Base-by-base conservation (phyloP, 2,329 filamentous ascomycete genomes). In the Xylariomycetidae sp. region DNA sequence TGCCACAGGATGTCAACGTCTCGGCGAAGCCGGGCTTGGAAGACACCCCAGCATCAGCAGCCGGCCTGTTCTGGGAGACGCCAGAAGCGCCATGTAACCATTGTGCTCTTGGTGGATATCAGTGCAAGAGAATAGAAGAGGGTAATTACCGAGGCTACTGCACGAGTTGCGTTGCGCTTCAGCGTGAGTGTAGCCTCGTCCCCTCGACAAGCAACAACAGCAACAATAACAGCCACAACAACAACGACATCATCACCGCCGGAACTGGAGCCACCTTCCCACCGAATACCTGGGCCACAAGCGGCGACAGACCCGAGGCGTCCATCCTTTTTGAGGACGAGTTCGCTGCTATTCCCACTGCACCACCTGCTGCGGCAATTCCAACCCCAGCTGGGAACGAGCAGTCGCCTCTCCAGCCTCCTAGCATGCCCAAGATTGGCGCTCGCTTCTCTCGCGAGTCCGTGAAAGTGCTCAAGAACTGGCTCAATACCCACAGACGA, bases 381-480 rank as follows among this genome's bases (percentile, higher is more conserved):
- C 32, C 38, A 26, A 34, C 29, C 19, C 31, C 28, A 16, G 31
- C 37, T 4, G 32, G 46, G 22, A 44, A 46, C 16, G 57, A 57
- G 24, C 49, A 50, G 4, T 48, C 46, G 2, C 46, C 53, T 26
- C 38, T 38, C 23, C 47, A 46, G n/a, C 43, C 48, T 14, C 51
- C 44, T 26, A 38, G 31, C 18, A 42, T 52, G 33, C 68, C 79
- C 30, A 88, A 86, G 56, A 76, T 76, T 40, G 83, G 78, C 33
- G 76, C 82, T 31, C 76, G 86, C 10, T 89, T 95, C 59, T 86
- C 87, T 4, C 70, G 84, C 42, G 80, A 88, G 46, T 85, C 86
- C 1, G 74, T 92, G 41, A 83, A 82, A 47, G 74, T 87, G 25
- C 63, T 95, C 31, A 90, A 90, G 60, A 79, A 81, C 47, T 95